Evolutionary conservation across 2,329 filamentous ascomycete genomes (phyloP).

Genomic region (Aspergillus sp.): DNA sequence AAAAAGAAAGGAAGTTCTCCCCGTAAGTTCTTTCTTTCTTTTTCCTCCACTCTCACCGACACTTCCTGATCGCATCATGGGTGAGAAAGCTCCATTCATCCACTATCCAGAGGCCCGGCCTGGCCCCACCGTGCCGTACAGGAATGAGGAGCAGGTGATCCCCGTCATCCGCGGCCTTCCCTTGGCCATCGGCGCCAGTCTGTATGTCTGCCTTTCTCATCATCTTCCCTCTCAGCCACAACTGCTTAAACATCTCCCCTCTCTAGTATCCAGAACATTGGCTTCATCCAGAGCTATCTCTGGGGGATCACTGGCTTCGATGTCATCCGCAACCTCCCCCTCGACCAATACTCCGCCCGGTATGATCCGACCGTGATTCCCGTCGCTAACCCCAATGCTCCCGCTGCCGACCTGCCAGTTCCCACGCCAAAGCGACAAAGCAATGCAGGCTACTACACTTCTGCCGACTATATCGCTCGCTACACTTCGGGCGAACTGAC

Average conservation of each 20-base stretch:
- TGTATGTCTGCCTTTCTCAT: conserved; percentile 51
- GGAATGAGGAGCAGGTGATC: conserved; percentile 61
- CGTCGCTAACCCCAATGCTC: conserved; percentile 24
- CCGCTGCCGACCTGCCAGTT: conserved; percentile 27
- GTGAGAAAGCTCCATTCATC: conserved; percentile 27
- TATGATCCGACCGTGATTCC: conserved; percentile 62
- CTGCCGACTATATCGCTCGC: conserved; percentile 73
- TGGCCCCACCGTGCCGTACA: conserved; percentile 48
- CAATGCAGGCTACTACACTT: conserved; percentile 62
- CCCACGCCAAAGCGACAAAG: conserved; percentile 39
- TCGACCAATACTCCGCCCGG: conserved; percentile 57
- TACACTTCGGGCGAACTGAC: conserved; percentile 72
- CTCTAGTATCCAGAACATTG: conserved; percentile 59
- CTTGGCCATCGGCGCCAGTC: conserved; percentile 61
- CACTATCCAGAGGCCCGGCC: conserved; percentile 43
- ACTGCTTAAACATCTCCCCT: neutral
- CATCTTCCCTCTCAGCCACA: neutral
- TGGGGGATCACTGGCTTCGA: conserved; percentile 73
- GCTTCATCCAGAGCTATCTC: conserved; percentile 63
- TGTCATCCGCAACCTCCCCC: conserved; percentile 56
- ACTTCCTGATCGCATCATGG: conserved; percentile 22
- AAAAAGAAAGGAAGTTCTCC: no score
- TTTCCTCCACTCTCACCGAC: neutral
- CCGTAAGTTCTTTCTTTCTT: neutral
- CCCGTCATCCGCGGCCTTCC: conserved; percentile 68